Conservation (phyloP, 768 basidiomycete genomes). For the Boletus barrowsii region DNA sequence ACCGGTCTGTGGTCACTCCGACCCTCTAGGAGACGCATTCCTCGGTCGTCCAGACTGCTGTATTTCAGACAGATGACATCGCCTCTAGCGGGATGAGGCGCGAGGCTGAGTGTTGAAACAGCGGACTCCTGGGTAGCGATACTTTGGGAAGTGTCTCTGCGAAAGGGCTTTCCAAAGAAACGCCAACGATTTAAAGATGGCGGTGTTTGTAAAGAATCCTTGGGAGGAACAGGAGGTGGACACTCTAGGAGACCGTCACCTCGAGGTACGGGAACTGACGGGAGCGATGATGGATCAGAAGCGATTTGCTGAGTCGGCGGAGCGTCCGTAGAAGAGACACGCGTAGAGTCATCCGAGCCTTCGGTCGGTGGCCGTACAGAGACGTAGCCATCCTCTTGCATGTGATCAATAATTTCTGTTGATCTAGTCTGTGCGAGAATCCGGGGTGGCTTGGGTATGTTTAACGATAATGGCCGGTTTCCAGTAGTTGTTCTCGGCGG, state of each 20-base stretch:
- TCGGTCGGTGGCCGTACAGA: constrained; percentile 11
- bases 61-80: constrained; percentile 75
- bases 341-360: constrained; percentile 12
- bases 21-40: constrained; percentile 73
- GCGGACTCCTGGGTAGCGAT: constrained; percentile 24
- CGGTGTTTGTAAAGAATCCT: constrained; percentile 23
- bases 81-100: constrained; percentile 47
- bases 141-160: constrained; percentile 35
- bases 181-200: constrained; percentile 43
- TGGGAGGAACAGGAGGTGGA: constrained; percentile 31
- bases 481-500: constrained; percentile 9
- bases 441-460: constrained; percentile 19
- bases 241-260: constrained; percentile 18
- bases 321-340: constrained; percentile 14
- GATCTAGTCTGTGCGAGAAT: constrained; percentile 23
- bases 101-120: constrained; percentile 16
- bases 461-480: constrained; percentile 20
- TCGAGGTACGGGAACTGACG: constrained; percentile 6
- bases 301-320: constrained; percentile 1
- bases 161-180: constrained; percentile 44
- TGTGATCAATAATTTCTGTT: constrained; percentile 24
- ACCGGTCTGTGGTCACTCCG: constrained; percentile 84
- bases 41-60: constrained; percentile 68
- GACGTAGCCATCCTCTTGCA: background rate
- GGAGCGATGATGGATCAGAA: constrained; percentile 13